Percentiles rank a stretch among this genome's conserved stretches.
These are phyloP conservation scores for Podospora appendiculata DNA, from an alignment of 495 filamentous ascomycete genomes.

Conservation along the genomic window DNA sequence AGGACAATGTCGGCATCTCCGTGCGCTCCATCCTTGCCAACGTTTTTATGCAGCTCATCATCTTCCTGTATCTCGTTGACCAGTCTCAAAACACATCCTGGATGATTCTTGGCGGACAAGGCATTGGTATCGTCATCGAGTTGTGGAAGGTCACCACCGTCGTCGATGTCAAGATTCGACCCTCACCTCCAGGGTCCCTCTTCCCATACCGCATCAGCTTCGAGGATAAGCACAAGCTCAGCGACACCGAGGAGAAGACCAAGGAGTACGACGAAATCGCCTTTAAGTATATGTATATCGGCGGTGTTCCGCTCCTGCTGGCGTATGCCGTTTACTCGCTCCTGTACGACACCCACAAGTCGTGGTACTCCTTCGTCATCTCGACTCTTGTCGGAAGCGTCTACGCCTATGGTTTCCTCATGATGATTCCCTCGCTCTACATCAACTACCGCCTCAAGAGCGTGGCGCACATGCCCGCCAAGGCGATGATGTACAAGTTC, in stretches of 20 bases:
- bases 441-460: constrained; percentile 98
- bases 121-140: constrained; percentile 87
- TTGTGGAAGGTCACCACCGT: constrained; percentile 98
- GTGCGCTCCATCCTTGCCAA: constrained; percentile 94
- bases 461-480: constrained; percentile 93
- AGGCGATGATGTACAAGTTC: constrained; percentile 97
- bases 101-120: constrained; percentile 96
- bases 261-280: constrained; percentile 97
- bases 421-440: constrained; percentile 97
- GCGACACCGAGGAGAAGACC: constrained; percentile 92
- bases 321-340: constrained; percentile 89
- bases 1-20: constrained; percentile 93
- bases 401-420: constrained; percentile 96
- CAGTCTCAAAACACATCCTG: constrained; percentile 96
- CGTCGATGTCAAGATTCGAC: constrained; percentile 80
- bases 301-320: constrained; percentile 78
- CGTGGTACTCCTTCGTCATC: constrained; percentile 90
- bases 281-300: constrained; percentile 90
- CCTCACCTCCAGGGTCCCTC: constrained; percentile 54
- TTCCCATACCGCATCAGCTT: constrained; percentile 81
- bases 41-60: constrained; percentile 93
- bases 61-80: constrained; percentile 97
- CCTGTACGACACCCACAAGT: constrained; percentile 92
- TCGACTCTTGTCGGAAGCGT: constrained; percentile 91
- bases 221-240: constrained; percentile 94